Percentiles rank a stretch among this genome's conserved stretches.
These are phyloP conservation scores for Pichia ethanolica DNA, from an alignment of 805 yeast genomes.

Conservation along the genomic window DNA sequence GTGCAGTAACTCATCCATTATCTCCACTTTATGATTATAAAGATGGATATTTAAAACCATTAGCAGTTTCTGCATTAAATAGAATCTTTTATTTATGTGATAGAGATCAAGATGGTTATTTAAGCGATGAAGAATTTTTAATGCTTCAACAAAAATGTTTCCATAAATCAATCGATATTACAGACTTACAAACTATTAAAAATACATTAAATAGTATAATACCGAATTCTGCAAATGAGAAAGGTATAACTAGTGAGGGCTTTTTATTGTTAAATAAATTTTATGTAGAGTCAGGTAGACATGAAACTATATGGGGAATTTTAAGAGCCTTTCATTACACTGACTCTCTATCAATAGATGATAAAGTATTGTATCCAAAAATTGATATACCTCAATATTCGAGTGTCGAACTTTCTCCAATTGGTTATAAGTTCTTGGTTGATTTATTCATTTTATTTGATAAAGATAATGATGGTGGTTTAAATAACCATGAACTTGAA, in stretches of 20 bases:
- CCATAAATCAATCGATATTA: conserved; percentile 40
- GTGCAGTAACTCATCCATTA: conserved; percentile 89
- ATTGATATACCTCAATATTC: conserved; percentile 66
- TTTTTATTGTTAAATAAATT: conserved; percentile 70
- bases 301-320: conserved; percentile 96
- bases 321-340: conserved; percentile 84
- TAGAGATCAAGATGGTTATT: conserved; percentile 79
- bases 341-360: conserved; percentile 79
- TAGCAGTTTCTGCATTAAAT: conserved; percentile 66
- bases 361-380: conserved; percentile 69
- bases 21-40: conserved; percentile 92
- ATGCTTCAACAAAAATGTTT: conserved; percentile 72
- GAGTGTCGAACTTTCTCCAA: conserved; percentile 86
- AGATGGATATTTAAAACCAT: conserved; percentile 71
- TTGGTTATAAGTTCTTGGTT: conserved; percentile 86
- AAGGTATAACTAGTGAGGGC: conserved; percentile 66
- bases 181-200: conserved; percentile 41
- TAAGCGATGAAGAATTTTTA: conserved; percentile 64
- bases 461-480: conserved; percentile 94
- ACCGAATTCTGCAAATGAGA: conserved; percentile 26
- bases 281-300: conserved; percentile 87
- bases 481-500: conserved; percentile 63
- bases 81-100: conserved; percentile 83
- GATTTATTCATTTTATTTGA: conserved; percentile 85
- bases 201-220: conserved; percentile 23